Conservation (phyloP, 352 stramenopile species). For the Phytophthora citrophthora region DNA sequence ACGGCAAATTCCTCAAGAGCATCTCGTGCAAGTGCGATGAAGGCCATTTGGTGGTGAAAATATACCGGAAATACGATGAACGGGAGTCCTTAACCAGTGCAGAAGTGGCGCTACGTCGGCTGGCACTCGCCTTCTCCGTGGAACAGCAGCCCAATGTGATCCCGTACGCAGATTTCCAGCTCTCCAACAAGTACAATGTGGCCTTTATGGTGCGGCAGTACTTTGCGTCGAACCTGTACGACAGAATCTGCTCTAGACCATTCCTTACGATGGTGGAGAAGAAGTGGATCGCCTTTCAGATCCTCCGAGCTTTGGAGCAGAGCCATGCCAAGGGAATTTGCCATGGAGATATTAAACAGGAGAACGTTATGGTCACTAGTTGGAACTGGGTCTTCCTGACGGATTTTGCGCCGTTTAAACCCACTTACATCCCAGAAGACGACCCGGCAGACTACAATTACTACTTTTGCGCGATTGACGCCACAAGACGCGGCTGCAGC, state of each 20-base stretch:
- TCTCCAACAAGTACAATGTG: slow-evolving; percentile 83
- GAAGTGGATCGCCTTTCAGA: slow-evolving; percentile 97
- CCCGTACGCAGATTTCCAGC: slow-evolving; percentile 80
- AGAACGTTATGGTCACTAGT: slow-evolving; percentile 98
- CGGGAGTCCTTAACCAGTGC: slow-evolving; percentile 68
- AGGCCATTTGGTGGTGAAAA: slow-evolving; percentile 86
- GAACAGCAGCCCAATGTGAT: slow-evolving; percentile 85
- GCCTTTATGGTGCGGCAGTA: slow-evolving; percentile 96
- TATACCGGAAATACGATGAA: slow-evolving; percentile 89
- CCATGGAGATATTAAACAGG: slow-evolving; percentile 98
- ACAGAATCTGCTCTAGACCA: slow-evolving; percentile 95
- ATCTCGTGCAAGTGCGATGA: slow-evolving; percentile 90
- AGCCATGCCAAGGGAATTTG: slow-evolving; percentile 93
- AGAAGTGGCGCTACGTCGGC: slow-evolving; percentile 54
- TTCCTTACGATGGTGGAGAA: slow-evolving; percentile 97
- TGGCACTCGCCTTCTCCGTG: slow-evolving; percentile 65
- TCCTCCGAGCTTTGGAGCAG: slow-evolving; percentile 94
- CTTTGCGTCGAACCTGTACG: slow-evolving; percentile 95
- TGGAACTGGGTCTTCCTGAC: slow-evolving; percentile 98
- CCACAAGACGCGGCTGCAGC: slow-evolving; percentile 92
- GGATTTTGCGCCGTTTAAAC: slow-evolving; percentile 97
- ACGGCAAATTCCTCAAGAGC: slow-evolving; percentile 92
- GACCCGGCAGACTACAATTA: slow-evolving; percentile 97
- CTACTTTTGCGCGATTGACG: slow-evolving; percentile 91
- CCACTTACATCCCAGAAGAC: slow-evolving; percentile 95